Percentiles rank a stretch among this genome's conserved stretches.
phyloP scores from a whole-genome alignment of 2,329 filamentous ascomycete species.

The Apiospora pterosperma region DNA sequence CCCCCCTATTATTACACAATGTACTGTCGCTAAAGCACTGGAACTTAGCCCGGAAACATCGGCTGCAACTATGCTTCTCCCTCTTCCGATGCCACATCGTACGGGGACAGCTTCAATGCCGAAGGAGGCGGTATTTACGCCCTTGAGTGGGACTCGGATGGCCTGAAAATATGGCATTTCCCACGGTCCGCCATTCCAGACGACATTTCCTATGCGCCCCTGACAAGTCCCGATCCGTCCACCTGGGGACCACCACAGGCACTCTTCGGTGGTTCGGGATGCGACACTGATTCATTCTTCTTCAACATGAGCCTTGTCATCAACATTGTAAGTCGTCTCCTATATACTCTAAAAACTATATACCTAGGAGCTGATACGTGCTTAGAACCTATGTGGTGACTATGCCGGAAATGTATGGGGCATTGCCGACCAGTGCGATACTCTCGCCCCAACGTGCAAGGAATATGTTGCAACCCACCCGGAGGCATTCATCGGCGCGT shows the following conservation, averaged over 20 bases:
- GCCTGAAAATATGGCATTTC: slow-evolving; percentile 77
- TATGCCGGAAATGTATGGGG: slow-evolving; percentile 30
- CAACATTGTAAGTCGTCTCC: slow-evolving; percentile 49
- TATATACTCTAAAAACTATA: neutral
- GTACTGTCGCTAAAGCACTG: neutral
- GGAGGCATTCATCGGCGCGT: slow-evolving; percentile 36
- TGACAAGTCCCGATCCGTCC: slow-evolving; percentile 55
- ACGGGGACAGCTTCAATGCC: slow-evolving; percentile 65
- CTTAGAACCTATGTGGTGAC: slow-evolving; percentile 6
- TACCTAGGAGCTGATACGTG: neutral
- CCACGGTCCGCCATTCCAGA: slow-evolving; percentile 59
- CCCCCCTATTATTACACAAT: neutral
- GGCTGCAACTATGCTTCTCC: slow-evolving; percentile 44
- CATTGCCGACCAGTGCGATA: slow-evolving; percentile 32
- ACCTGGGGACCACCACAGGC: slow-evolving; percentile 68
- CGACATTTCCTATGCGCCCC: slow-evolving; percentile 53
- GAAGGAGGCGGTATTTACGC: slow-evolving; percentile 66
- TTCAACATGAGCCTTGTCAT: slow-evolving; percentile 68
- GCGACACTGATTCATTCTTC: slow-evolving; percentile 65
- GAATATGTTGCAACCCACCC: slow-evolving; percentile 46
- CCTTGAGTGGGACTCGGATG: slow-evolving; percentile 64
- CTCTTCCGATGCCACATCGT: slow-evolving; percentile 40
- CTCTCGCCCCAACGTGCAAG: slow-evolving; percentile 39
- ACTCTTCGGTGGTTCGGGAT: slow-evolving; percentile 61
- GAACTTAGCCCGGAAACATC: slow-evolving; percentile 38